phyloP scores from a whole-genome alignment of 768 basidiomycete genomes.

The Lactifluus echinatus region DNA sequence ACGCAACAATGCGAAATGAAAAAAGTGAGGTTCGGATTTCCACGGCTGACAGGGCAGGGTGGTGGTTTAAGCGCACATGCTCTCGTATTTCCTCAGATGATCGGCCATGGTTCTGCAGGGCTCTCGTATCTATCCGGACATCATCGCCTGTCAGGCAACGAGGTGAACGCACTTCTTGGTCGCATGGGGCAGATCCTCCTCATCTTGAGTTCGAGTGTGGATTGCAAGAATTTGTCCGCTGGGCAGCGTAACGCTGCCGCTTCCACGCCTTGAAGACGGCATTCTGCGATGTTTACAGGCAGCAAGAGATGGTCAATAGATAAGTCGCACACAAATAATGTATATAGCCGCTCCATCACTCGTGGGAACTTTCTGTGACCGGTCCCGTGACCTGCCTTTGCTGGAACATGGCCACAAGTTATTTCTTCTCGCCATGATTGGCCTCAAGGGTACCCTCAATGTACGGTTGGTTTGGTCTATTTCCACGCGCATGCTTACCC shows the following conservation, averaged over 20 bases:
- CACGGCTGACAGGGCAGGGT: neutral
- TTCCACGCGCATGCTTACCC: too few species aligned
- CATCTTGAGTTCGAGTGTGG: constrained; percentile 83
- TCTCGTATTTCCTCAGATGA: constrained; percentile 86
- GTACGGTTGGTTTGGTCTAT: constrained; percentile 34
- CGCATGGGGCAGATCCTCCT: constrained; percentile 84
- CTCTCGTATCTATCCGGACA: constrained; percentile 8
- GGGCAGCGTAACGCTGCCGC: constrained; percentile 62
- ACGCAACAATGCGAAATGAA: neutral
- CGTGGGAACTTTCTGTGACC: constrained; percentile 10
- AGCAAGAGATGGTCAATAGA: constrained; percentile 18
- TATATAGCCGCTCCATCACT: too few species aligned
- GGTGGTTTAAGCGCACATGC: constrained; percentile 45
- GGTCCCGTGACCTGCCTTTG: too few species aligned
- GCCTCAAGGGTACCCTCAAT: constrained; percentile 87
- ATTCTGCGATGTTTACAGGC: constrained; percentile 27
- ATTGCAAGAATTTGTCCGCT: constrained; percentile 74
- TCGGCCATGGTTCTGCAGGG: constrained; percentile 79
- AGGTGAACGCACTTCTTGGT: constrained; percentile 68
- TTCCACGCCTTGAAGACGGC: constrained; percentile 69
- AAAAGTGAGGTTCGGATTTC: neutral
- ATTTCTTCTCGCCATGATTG: constrained; percentile 57
- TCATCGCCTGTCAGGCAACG: constrained; percentile 6
- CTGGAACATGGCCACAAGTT: too few species aligned
- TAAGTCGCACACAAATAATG: constrained; percentile 8